These are phyloP conservation scores for Cordyceps farinosa DNA, from an alignment of 2,329 filamentous ascomycete species.

Conservation along the genomic window DNA sequence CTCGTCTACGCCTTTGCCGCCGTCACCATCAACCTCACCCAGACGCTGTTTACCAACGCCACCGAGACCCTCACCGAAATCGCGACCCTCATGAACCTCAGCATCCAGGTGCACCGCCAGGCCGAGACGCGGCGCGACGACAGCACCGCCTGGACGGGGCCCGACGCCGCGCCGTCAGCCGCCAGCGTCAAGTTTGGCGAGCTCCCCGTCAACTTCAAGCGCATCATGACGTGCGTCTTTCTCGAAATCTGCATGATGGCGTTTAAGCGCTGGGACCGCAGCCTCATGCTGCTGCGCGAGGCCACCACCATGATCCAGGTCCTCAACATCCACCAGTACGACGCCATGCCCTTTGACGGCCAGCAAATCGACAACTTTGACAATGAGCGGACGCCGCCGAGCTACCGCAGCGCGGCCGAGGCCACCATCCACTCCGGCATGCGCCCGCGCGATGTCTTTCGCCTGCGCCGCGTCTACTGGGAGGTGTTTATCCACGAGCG, in stretches of 20 bases:
- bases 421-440: not conserved
- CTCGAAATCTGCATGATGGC: slow-evolving; percentile 51
- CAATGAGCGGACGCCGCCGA: not conserved
- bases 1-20: slow-evolving; percentile 36
- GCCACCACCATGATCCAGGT: slow-evolving; percentile 44
- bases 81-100: slow-evolving; percentile 21
- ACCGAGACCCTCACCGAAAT: slow-evolving; percentile 31
- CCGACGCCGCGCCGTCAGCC: slow-evolving; percentile 21
- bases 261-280: slow-evolving; percentile 44
- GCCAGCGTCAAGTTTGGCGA: slow-evolving; percentile 36
- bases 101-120: slow-evolving; percentile 26
- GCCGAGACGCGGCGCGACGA: slow-evolving; percentile 29
- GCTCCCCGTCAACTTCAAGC: slow-evolving; percentile 40
- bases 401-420: not conserved
- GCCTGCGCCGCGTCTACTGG: slow-evolving; percentile 49
- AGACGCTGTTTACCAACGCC: slow-evolving; percentile 28
- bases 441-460: slow-evolving; percentile 7
- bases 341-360: slow-evolving; percentile 18
- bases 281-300: slow-evolving; percentile 49
- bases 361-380: not conserved
- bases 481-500: slow-evolving; percentile 55
- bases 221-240: slow-evolving; percentile 49
- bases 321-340: slow-evolving; percentile 40
- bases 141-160: slow-evolving; percentile 7
- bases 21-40: slow-evolving; percentile 35